Percentiles rank a stretch among this genome's conserved stretches.
Conservation (phyloP, 371 early-diverging fungal genomes). For the Syncephalis plumigaleata region DNA sequence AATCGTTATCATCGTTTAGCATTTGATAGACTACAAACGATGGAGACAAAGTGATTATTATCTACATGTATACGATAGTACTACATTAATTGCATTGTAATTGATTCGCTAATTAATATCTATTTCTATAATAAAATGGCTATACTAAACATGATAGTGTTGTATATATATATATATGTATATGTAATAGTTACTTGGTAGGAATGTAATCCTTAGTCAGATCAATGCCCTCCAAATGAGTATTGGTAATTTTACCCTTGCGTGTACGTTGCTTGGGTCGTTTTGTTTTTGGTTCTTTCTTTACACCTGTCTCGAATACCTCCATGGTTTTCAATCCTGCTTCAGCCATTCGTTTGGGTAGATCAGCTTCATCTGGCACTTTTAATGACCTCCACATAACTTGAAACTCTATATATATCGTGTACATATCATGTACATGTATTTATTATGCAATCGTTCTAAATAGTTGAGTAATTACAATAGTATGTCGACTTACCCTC, state of each 20-base stretch:
- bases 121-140: too few relatives aligned
- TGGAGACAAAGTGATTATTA: too few relatives aligned
- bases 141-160: too few relatives aligned
- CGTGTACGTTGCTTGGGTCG: conserved; percentile 47
- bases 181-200: not conserved
- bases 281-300: conserved; percentile 23
- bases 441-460: too few relatives aligned
- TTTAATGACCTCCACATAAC: conserved; percentile 51
- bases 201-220: conserved; percentile 59
- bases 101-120: too few relatives aligned
- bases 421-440: too few relatives aligned
- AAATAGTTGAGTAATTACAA: too few relatives aligned
- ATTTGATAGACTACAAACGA: conserved; percentile 6
- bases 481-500: conserved; percentile 26
- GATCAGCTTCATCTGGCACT: conserved; percentile 60
- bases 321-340: conserved; percentile 66
- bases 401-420: conserved; percentile 58
- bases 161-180: too few relatives aligned
- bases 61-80: too few relatives aligned
- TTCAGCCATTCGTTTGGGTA: conserved; percentile 14
- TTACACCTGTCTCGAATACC: conserved; percentile 26
- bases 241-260: conserved; percentile 70
- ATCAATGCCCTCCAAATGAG: conserved; percentile 68
- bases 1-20: conserved; percentile 10
- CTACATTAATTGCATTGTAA: too few relatives aligned